Conservation (phyloP, 352 stramenopile genomes). For the Phytopythium ostracodes region DNA sequence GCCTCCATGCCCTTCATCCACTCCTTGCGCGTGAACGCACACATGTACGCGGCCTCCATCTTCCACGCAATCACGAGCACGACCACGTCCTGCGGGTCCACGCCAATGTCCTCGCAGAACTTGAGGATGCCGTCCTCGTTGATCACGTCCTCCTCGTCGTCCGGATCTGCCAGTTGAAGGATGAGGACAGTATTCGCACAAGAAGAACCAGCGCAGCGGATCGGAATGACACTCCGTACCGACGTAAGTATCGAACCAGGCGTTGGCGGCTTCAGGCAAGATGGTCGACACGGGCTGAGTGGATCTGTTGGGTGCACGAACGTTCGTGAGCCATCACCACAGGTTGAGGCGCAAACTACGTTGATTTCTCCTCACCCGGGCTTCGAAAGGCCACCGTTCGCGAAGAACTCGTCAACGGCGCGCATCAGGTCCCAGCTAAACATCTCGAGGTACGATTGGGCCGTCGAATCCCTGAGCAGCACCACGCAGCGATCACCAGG, state of each 20-base stretch:
- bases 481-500: neutral
- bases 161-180: constrained; percentile 13
- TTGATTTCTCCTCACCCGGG: constrained; percentile 12
- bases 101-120: constrained; percentile 74
- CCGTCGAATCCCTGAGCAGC: constrained; percentile 66
- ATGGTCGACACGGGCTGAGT: constrained; percentile 26
- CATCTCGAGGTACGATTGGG: constrained; percentile 68
- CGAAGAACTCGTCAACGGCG: constrained; percentile 76
- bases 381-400: constrained; percentile 33
- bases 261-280: constrained; percentile 37
- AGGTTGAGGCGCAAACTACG: neutral
- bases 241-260: constrained; percentile 69
- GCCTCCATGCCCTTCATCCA: constrained; percentile 77
- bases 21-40: constrained; percentile 80
- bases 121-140: constrained; percentile 75
- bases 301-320: constrained; percentile 1
- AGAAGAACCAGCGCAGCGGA: neutral
- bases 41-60: constrained; percentile 86
- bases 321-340: neutral
- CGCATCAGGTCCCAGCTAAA: constrained; percentile 81
- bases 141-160: constrained; percentile 61
- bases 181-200: neutral
- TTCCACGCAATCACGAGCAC: constrained; percentile 87
- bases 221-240: constrained; percentile 16
- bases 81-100: constrained; percentile 73